phyloP scores from a whole-genome alignment of 2,329 filamentous ascomycete genomes.

The Exophiala calicioides region DNA sequence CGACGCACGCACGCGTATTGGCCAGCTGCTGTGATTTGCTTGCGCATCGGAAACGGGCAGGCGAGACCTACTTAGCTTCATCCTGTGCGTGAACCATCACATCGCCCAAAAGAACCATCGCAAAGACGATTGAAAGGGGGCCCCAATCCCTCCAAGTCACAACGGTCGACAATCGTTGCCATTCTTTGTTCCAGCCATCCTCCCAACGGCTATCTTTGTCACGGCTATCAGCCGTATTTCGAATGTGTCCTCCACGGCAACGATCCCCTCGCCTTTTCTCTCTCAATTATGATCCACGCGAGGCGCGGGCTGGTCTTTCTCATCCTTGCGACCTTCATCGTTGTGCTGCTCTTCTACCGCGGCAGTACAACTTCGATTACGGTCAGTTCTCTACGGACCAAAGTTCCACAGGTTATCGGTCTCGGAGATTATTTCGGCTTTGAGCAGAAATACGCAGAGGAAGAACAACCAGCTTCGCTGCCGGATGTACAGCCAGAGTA shows the following conservation, averaged over 20 bases:
- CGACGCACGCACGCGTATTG: too few species aligned
- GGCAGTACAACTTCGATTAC: conserved; percentile 17
- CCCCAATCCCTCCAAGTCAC: too few species aligned
- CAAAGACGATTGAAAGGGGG: too few species aligned
- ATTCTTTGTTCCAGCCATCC: too few species aligned
- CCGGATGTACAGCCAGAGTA: conserved; percentile 9
- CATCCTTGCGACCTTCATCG: conserved; percentile 12
- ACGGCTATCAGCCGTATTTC: too few species aligned
- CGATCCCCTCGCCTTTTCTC: conserved; percentile 10
- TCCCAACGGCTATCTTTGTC: too few species aligned
- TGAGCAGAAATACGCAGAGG: conserved; percentile 8
- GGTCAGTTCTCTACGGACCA: conserved; percentile 17
- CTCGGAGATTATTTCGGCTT: conserved; percentile 36
- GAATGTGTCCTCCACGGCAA: conserved; percentile 17
- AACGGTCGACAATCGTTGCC: too few species aligned
- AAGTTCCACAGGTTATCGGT: conserved; percentile 39
- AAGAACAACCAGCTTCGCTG: background rate
- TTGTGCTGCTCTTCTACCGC: conserved; percentile 20
- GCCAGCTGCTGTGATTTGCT: too few species aligned
- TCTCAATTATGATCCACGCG: conserved; percentile 22
- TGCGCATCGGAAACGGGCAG: too few species aligned
- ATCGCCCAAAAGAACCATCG: too few species aligned
- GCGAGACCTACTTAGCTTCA: too few species aligned
- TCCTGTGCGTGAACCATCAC: too few species aligned
- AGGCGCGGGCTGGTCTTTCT: conserved; percentile 20